Base-by-base conservation (phyloP, 441 rosid species). In the Daphne laureola region DNA sequence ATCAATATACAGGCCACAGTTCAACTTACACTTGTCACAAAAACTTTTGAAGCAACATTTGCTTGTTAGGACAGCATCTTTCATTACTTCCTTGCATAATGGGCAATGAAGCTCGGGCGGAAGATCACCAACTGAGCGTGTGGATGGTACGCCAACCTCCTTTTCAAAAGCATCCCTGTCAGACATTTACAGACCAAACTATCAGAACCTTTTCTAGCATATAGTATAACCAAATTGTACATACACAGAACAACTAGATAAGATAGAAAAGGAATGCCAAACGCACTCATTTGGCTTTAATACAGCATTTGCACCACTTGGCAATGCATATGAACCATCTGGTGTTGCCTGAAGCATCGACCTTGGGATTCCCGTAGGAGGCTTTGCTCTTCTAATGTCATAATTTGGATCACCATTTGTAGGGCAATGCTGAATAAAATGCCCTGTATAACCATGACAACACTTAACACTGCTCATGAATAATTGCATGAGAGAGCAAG, bases 71-170 rank as follows among this genome's bases (percentile, higher is more conserved):
- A 84, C 96, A 63, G 99, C 99, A 73, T 94, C 94, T 73, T 77
- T 90, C 97, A 94, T 94, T n/a, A 94, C 97, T 78, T 94, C 95
- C 78, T 78, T 94, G 81, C 99, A 94, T 67, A 90, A 68, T 4
- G 95, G 97, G 56, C 99, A 94, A 65, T 81, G 90, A 55, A 94
- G 82, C 69, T 94, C 99, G 14, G 96, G 96, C 0, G 99, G 96
- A 67, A 94, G 88, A 67, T 94, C 99, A 51, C 99, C 94, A 60
- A 87, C 81, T 57, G 86, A 67, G 23, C 96, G 87, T 17, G 91
- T 82, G 23, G 99, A 83, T 66, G 99, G 95, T 59, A 94, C 69
- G 46, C 97, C 99, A 57, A 90, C 87, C 71, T 77, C 97, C 69
- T 67, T 94, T 81, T 94, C 99, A 78, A 94, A 94, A 55, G 96